Percentiles rank a stretch among this genome's conserved stretches.
Evolutionary conservation across 1,284 basidiomycete genomes (phyloP).

Genomic region (Ceratobasidium sp.): DNA sequence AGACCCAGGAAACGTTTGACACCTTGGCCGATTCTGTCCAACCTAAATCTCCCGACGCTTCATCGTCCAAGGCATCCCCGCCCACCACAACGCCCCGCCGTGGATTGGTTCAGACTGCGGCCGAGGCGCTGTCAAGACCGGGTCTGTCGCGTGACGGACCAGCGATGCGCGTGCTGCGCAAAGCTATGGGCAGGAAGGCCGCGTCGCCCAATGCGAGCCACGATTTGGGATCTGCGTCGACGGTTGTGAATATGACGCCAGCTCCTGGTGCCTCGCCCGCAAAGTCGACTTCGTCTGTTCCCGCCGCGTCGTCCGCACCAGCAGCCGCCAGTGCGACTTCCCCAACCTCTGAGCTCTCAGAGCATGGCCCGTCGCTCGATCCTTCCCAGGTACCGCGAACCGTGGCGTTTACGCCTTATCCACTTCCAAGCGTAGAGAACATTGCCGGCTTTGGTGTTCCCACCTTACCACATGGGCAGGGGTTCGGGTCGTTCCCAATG

Average conservation of each 20-base stretch:
- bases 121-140: constrained; percentile 25
- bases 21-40: constrained; percentile 24
- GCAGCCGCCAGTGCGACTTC: neutral
- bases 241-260: constrained; percentile 39
- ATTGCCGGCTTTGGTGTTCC: constrained; percentile 40
- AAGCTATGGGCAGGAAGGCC: constrained; percentile 33
- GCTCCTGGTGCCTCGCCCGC: constrained; percentile 14
- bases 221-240: constrained; percentile 38
- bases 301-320: neutral
- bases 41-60: constrained; percentile 26
- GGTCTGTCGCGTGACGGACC: constrained; percentile 24
- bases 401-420: constrained; percentile 15
- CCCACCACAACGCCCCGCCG: constrained; percentile 22
- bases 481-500: neutral
- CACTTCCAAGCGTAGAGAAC: constrained; percentile 32
- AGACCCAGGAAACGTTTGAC: constrained; percentile 26
- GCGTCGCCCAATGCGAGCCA: constrained; percentile 30
- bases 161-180: constrained; percentile 39
- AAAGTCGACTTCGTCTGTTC: constrained; percentile 33
- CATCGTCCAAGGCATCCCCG: neutral
- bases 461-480: constrained; percentile 1
- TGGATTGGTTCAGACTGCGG: constrained; percentile 17
- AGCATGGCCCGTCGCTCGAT: neutral
- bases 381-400: constrained; percentile 25
- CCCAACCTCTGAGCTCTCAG: constrained; percentile 12